Conservation (phyloP, 768 basidiomycete genomes). For the Boletus speciosus region DNA sequence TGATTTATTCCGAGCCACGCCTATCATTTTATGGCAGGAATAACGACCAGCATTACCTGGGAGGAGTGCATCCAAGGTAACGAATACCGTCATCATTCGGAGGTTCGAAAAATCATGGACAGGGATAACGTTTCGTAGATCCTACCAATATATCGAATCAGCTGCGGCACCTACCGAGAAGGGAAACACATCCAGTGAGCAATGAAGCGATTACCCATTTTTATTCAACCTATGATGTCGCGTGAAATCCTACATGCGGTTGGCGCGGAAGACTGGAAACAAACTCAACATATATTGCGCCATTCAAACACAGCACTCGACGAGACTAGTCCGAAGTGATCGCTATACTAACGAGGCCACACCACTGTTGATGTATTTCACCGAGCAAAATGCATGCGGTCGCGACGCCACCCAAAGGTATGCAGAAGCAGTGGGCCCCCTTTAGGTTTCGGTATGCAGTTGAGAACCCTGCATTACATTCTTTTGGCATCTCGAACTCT, state of each 20-base stretch:
- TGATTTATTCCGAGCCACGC: background rate
- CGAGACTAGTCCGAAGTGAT: slow-evolving; percentile 4
- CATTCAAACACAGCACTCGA: background rate
- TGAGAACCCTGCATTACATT: slow-evolving; percentile 10
- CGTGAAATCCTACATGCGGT: background rate
- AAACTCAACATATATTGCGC: background rate
- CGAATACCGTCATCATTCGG: slow-evolving; percentile 5
- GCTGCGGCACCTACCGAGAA: background rate
- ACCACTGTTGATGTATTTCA: slow-evolving; percentile 19
- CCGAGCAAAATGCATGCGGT: slow-evolving; percentile 42
- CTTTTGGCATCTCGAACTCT: slow-evolving; percentile 9
- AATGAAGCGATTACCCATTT: slow-evolving; percentile 2
- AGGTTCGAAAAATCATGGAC: slow-evolving; percentile 4
- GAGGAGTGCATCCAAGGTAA: slow-evolving; percentile 11
- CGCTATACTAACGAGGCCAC: slow-evolving; percentile 20
- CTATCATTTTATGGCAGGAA: slow-evolving; percentile 8
- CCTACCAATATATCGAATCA: background rate
- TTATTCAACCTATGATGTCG: background rate
- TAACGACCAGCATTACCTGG: slow-evolving; percentile 8
- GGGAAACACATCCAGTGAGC: background rate
- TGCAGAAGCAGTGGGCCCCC: slow-evolving; percentile 12
- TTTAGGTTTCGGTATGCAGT: slow-evolving; percentile 11
- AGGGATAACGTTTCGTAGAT: background rate
- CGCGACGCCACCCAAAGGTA: slow-evolving; percentile 13
- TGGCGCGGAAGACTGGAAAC: background rate